Evolutionary conservation across 2,329 filamentous ascomycete genomes (phyloP).

Genomic region (Nothophaeocryptopus gaeumannii): DNA sequence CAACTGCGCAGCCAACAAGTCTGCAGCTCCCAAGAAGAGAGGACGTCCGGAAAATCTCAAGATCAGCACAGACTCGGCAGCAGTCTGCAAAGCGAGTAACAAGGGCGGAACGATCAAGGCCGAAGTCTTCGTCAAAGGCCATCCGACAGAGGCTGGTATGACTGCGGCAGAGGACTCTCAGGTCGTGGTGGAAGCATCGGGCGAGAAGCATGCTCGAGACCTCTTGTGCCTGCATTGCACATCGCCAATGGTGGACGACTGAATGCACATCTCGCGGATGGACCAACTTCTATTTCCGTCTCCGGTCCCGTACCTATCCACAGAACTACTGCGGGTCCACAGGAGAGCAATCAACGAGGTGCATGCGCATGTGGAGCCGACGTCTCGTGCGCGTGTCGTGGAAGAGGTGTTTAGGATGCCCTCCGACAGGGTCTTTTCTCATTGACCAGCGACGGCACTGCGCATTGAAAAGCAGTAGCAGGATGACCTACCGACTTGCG

Average conservation of each 20-base stretch:
- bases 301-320: not conserved
- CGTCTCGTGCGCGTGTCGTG: not conserved
- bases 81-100: slow-evolving; percentile 11
- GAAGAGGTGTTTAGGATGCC: not conserved
- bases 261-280: slow-evolving; percentile 2
- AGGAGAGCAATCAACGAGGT: not conserved
- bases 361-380: slow-evolving; percentile 10
- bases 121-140: slow-evolving; percentile 29
- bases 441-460: too few relatives aligned
- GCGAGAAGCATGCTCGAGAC: slow-evolving; percentile 22
- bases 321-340: not conserved
- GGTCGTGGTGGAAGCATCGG: slow-evolving; percentile 28
- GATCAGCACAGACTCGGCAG: slow-evolving; percentile 5
- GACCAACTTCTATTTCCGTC: not conserved
- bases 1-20: slow-evolving; percentile 16
- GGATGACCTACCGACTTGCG: too few relatives aligned
- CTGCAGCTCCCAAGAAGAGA: slow-evolving; percentile 15
- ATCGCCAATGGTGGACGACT: slow-evolving; percentile 23
- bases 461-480: too few relatives aligned
- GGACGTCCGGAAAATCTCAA: slow-evolving; percentile 17
- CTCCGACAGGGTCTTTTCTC: too few relatives aligned
- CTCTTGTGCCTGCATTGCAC: slow-evolving; percentile 33
- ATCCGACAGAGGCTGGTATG: slow-evolving; percentile 13
- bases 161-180: slow-evolving; percentile 21
- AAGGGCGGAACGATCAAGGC: slow-evolving; percentile 18